Evolutionary conservation across 257 asterid genomes (phyloP), one percentile per base, ranked within the genome.

Genomic region (Solanum medicagineum): DNA sequence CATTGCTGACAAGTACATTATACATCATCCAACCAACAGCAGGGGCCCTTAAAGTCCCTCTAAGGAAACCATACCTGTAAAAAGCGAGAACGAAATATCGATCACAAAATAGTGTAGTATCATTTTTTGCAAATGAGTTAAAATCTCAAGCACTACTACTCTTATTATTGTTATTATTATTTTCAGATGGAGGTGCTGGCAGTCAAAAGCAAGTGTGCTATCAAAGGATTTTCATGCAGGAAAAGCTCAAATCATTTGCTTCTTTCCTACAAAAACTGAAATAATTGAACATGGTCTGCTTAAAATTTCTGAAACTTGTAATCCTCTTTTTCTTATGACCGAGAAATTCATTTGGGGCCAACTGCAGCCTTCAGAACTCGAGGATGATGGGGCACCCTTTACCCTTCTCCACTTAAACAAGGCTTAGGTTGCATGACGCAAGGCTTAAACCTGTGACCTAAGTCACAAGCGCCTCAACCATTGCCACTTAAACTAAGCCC

Each of bases 11-110:
- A 22, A 95, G 98, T 68, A 91, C 89, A 82, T 94, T 96, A 94
- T 96, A 96, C 99, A 96, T 94, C 98, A 96, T 92, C 99, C 99
- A 96, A 53, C 99, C 99, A 53, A 96, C 86, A 53, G 99, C 98
- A 45, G 99, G 98, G 74, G 98, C 95, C 89, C 98, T 91, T 89
- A 96, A 89, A 32, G 98, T 94, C 81, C 98, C 97, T 88, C 98
- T 91, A 44, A 96, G 92, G 87, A 96, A 87, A 74, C 97, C 98
- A 82, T 95, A 96, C 89, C 99, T 94, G 88, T 69, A 79, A 49
- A 47, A 65, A 68, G 24, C 10, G 29, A 69, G 71, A 40, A 84
- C 0, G 10, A 54, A 40, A 75, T 56, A 60, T 65, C 54, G 17
- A 20, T 45, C 47, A 75, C 51, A 14, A 29, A 65, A 77, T 75